phyloP scores from a whole-genome alignment of 371 early-diverging fungal genomes.

The Cokeromyces recurvatus region DNA sequence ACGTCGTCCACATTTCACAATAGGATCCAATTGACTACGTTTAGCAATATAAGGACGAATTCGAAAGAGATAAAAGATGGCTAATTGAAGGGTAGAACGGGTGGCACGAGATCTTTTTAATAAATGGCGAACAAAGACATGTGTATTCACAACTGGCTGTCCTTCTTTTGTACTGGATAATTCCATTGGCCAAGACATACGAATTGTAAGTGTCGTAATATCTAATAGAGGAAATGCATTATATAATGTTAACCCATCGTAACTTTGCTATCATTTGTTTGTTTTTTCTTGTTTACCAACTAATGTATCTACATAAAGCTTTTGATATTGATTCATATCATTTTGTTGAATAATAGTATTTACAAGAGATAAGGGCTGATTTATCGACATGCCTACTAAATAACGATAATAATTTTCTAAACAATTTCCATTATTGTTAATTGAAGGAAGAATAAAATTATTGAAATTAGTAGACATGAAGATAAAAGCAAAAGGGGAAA shows the following conservation, averaged over 20 bases:
- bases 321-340: conserved; percentile 17
- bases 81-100: conserved; percentile 75
- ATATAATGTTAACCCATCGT: no score
- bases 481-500: no score
- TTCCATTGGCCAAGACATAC: conserved; percentile 32
- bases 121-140: conserved; percentile 70
- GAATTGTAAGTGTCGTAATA: conserved; percentile 51
- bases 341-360: conserved; percentile 6
- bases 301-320: conserved; percentile 39
- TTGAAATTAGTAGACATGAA: no score
- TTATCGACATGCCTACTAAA: conserved; percentile 15
- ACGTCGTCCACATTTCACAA: conserved; percentile 64
- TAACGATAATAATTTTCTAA: conserved; percentile 22
- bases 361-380: neutral
- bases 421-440: no score
- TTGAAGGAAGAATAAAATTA: no score
- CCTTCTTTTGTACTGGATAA: conserved; percentile 28
- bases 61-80: conserved; percentile 67
- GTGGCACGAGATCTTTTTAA: conserved; percentile 74
- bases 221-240: conserved; percentile 35
- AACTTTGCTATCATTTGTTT: no score
- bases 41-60: conserved; percentile 43
- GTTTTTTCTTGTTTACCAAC: conserved; percentile 31
- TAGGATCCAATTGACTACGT: conserved; percentile 30
- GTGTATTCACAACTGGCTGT: conserved; percentile 57